Base-by-base conservation (phyloP, 1,284 basidiomycete genomes). In the Ganoderma lingzhi region DNA sequence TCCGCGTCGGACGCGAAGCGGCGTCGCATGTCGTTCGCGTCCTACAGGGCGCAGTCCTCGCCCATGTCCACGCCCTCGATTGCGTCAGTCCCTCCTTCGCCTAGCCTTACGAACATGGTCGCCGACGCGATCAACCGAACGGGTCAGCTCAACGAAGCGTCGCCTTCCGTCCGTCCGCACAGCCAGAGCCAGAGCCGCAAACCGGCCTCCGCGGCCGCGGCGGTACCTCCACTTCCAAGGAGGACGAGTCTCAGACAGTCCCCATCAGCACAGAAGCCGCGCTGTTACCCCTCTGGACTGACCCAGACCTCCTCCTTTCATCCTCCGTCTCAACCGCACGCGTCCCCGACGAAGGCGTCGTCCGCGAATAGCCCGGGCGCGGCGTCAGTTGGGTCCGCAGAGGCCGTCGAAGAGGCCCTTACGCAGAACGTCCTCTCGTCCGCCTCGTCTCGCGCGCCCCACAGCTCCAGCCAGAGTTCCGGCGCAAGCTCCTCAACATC, bases 341-440 rank as follows among this genome's bases (percentile, higher is more conserved):
- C n/a, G 15, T 59, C 59, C 28, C 10, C 65, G 28, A 35, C n/a
- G 3, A 59, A 17, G 53, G 14, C 14, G 35, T 48, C 17, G 39
- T 56, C 17, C n/a, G 45, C 42, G 35, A 53, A 32, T n/a, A 71
- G 65, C 44, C 45, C 61, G 1, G 63, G 41, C 15, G 17, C 60
- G 28, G 59, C 41, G 28, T 74, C 73, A 1, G 63, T 66, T 8
- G 65, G 59, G 12, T 76, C 75, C 1, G 68, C 70, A 5, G 70
- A 72, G 55, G 72, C 72, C 2, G 72, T 74, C 37, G 73, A 76
- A 69, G 71, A 70, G 5, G 71, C 69, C 59, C 71, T 76, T 35
- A 74, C 73, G n/a, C 70, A 73, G 67, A 44, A 48, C 12, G 10
- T 70, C 35, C 48, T 51, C 44, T 8, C 60, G 6, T 37, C 53